Base-by-base conservation (phyloP, 129 eudicot species). In the Scalesia atractyloides region DNA sequence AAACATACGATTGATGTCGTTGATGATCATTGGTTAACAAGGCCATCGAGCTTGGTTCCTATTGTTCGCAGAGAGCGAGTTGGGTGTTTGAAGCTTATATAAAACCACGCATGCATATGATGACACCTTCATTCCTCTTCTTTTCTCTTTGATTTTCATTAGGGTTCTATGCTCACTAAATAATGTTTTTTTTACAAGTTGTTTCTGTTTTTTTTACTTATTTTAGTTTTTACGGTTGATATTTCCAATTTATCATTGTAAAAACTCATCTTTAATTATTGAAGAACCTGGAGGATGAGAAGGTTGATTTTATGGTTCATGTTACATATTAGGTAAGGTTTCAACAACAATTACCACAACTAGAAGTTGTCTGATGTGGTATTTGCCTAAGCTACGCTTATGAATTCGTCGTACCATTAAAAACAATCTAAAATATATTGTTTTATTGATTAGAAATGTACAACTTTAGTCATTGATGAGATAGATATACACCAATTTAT, bases 1-100 rank as follows among this genome's bases (percentile, higher is more conserved):
- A 76, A 68, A 68, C 69, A n/a, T 47, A 68, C 81, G 4, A 46
- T 47, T 59, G 75, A 76, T 59, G 59, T 36, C 33, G 26, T 68
- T 59, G 75, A 48, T 53, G 49, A 51, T 68, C 61, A 61, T 19
- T 58, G 68, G 59, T 57, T 37, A 64, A 46, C 41, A 39, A 76
- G 49, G 68, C 62, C 80, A 17, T 66, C 68, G 1, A 76, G 63
- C 19, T 26, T 48, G 4, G 37, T 60, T 17, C 64, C 64, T 5
- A 14, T 63, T 74, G 50, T 50, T 74, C 52, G 37, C 22, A 3
- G 8, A 22, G 44, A 19, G 48, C 64, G 15, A 39, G 34, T 12
- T 20, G 46, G 50, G 12, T 26, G 13, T 44, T 67, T 75, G 14
- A 57, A 57, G 12, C 59, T 53, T 18, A 53, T 53, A 53, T 53